Evolutionary conservation across 768 basidiomycete species (phyloP).

Genomic region (Agaricus sinodeliciosus): DNA sequence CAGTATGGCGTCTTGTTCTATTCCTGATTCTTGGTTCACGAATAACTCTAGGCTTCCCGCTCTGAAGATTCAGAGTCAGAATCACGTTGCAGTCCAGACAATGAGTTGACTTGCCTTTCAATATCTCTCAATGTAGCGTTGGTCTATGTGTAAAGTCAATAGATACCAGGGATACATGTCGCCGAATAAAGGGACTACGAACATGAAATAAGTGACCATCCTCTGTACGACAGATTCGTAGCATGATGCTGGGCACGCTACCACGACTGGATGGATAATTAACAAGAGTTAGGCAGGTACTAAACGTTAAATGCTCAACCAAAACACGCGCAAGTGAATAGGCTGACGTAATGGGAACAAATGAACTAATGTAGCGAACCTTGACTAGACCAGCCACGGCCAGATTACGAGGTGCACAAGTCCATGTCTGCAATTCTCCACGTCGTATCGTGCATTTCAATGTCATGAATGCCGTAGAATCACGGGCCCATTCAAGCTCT

Average conservation of each 20-base stretch:
- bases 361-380: not conserved
- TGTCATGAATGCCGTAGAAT: not conserved
- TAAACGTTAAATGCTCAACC: not conserved
- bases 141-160: slow-evolving; percentile 30
- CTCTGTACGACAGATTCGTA: slow-evolving; percentile 61
- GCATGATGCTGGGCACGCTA: slow-evolving; percentile 29
- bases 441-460: not conserved
- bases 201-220: slow-evolving; percentile 59
- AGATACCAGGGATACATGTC: not conserved
- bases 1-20: slow-evolving; percentile 62
- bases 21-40: slow-evolving; percentile 62
- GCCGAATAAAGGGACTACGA: slow-evolving; percentile 9
- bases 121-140: slow-evolving; percentile 70
- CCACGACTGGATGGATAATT: slow-evolving; percentile 1
- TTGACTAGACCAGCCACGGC: no score
- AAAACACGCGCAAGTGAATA: not conserved
- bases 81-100: slow-evolving; percentile 1
- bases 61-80: slow-evolving; percentile 27
- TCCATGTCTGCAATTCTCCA: not conserved
- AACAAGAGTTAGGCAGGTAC: not conserved
- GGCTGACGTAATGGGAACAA: slow-evolving; percentile 11
- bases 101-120: slow-evolving; percentile 39
- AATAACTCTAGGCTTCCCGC: slow-evolving; percentile 65
- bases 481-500: not conserved
- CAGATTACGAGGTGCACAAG: no score